These are phyloP conservation scores for Cercophora newfieldiana DNA, from an alignment of 495 filamentous ascomycete species.

Conservation along the genomic window DNA sequence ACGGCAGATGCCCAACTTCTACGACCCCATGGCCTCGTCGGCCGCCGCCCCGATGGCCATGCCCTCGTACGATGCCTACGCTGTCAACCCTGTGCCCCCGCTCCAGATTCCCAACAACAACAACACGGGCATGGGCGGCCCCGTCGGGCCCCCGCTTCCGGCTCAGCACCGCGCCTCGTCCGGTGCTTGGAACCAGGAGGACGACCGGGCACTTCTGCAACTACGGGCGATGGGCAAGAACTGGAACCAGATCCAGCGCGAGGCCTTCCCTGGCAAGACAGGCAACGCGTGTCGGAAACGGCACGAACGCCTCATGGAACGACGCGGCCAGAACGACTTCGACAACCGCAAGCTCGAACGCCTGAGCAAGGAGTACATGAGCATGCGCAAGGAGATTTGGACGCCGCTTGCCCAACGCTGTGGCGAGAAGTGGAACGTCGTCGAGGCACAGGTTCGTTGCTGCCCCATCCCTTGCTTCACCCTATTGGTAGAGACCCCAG, in stretches of 20 bases:
- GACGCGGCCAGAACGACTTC: conserved; percentile 64
- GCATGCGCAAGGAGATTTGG: conserved; percentile 71
- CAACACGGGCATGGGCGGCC: conserved; percentile 34
- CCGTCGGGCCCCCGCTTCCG: conserved; percentile 31
- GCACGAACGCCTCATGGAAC: conserved; percentile 72
- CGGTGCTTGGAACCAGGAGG: conserved; percentile 62
- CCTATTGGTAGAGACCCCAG: background rate
- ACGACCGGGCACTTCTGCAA: conserved; percentile 62
- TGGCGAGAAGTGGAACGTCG: conserved; percentile 68
- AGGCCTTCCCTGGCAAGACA: conserved; percentile 70
- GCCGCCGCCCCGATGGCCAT: conserved; percentile 28
- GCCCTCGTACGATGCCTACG: conserved; percentile 41
- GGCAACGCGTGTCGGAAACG: conserved; percentile 78
- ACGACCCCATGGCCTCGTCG: conserved; percentile 30
- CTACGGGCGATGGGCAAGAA: conserved; percentile 66
- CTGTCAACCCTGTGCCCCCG: conserved; percentile 35
- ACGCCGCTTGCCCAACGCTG: conserved; percentile 58
- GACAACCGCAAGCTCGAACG: conserved; percentile 65
- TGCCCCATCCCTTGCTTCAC: background rate
- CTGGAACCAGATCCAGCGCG: conserved; percentile 69
- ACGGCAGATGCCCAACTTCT: conserved; percentile 30
- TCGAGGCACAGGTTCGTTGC: conserved; percentile 67
- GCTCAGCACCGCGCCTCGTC: conserved; percentile 52
- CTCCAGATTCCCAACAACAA: conserved; percentile 32
- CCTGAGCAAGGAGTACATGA: conserved; percentile 67